Evolutionary conservation across 2,329 filamentous ascomycete species (phyloP), one percentile per base, ranked within the genome.

Genomic region (Trichothecium sympodiale): DNA sequence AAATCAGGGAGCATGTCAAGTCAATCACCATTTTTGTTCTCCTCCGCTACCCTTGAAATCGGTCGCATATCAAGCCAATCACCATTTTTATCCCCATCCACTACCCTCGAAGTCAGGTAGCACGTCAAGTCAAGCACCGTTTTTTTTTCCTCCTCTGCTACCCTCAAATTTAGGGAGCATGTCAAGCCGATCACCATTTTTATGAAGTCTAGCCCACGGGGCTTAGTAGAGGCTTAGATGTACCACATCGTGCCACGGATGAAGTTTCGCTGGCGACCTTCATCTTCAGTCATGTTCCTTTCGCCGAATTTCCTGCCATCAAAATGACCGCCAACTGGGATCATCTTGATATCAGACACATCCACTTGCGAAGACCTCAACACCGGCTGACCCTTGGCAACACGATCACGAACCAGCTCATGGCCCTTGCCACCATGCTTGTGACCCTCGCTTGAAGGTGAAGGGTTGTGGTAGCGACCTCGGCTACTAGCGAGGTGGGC

Each of bases 401-500:
- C 45, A 34, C 56, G 53, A 34, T 63, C 59, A 2, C 52, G 46
- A 5, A 50, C 47, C 43, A 61, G 47, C 39, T 64, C 59, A 14
- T 60, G 58, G 2, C 60, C 64, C 46, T 69, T 67, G 30, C 62
- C 55, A 9, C 63, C 61, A 35, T 55, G 45, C 35, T 56, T 46
- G 54, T 63, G 52, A 49, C 70, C 60, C 12, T 64, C 60, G 13
- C 64, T 69, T 0, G 63, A 53, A 0, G 61, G 51, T 4, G 62
- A 45, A 39, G 66, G 55, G 49, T 89, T 79, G 44, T 98, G 91
- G 4, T 77, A 67, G 36, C 78, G 77, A 15, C 84, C 86, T 34
- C 91, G 83, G 39, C 77, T 76, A 8, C 86, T 81, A 25, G 88
- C 87, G 43, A 98, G 61, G 58, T 98, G 91, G 0, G 93, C 87